Percentiles rank a stretch among this genome's conserved stretches.
Conservation (phyloP, 805 yeast genomes). For the Grigorovia humatica region DNA sequence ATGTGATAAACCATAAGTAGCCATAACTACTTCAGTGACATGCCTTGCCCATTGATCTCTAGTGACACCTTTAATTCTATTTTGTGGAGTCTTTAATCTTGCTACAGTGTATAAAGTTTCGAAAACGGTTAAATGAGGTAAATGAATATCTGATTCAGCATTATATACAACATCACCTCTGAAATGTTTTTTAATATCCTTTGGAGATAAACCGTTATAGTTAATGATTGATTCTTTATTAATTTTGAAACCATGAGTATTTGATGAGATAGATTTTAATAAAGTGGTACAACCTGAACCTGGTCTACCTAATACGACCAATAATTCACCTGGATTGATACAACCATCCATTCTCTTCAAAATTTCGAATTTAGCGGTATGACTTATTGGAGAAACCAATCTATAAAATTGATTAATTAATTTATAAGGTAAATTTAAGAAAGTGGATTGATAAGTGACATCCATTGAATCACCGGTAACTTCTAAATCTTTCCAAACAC, state of each 20-base stretch:
- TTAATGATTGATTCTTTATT: slow-evolving; percentile 37
- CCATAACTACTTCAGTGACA: slow-evolving; percentile 43
- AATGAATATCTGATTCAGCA: slow-evolving; percentile 59
- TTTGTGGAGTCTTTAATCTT: slow-evolving; percentile 48
- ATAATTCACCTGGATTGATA: slow-evolving; percentile 51
- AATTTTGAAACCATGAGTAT: slow-evolving; percentile 49
- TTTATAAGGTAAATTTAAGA: slow-evolving; percentile 39
- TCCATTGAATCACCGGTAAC: slow-evolving; percentile 60
- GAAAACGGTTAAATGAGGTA: slow-evolving; percentile 58
- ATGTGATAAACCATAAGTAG: slow-evolving; percentile 50
- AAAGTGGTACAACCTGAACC: slow-evolving; percentile 73
- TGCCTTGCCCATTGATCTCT: slow-evolving; percentile 46
- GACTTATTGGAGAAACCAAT: slow-evolving; percentile 12
- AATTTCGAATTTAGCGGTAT: slow-evolving; percentile 35
- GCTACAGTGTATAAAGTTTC: slow-evolving; percentile 58
- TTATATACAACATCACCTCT: slow-evolving; percentile 64
- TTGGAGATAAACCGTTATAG: slow-evolving; percentile 45
- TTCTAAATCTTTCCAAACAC: slow-evolving; percentile 47
- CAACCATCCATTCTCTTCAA: slow-evolving; percentile 58
- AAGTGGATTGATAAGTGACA: slow-evolving; percentile 55
- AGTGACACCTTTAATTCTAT: slow-evolving; percentile 49
- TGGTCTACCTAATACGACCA: slow-evolving; percentile 65
- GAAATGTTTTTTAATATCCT: slow-evolving; percentile 41
- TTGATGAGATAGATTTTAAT: slow-evolving; percentile 47
- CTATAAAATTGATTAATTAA: slow-evolving; percentile 39